Base-by-base conservation (phyloP, 768 basidiomycete species). In the Neoboletus magnificus region DNA sequence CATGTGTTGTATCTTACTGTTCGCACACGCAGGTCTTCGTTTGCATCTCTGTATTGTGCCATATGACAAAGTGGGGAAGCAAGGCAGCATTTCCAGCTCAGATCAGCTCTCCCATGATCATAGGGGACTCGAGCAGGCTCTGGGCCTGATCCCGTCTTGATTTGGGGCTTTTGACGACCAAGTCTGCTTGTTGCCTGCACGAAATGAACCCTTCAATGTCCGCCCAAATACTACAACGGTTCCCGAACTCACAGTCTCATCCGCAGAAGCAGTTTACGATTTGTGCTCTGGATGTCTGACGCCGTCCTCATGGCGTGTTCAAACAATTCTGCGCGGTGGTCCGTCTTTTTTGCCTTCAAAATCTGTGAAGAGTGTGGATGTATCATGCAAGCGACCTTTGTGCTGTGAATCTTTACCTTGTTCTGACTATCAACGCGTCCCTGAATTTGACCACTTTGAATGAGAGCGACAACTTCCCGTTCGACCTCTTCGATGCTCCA, bases 381-480 rank as follows among this genome's bases (percentile, higher is more conserved):
- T 11, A n/a, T 40, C 40, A 42, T 5, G 11, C 10, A 22, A 47
- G 2, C 2, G 1, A 10, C 5, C 11, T 16, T 27, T 5, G 5
- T 9, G 5, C 1, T 15, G 23, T 20, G n/a, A 4, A 33, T 11
- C 60, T 71, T 40, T 46, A 87, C 91, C 80, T 91, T 93, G 72
- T 93, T 92, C 70, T 89, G 87, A 63, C 90, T 88, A 67, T 98
- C 94, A 18, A 97, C 86, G 11, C 92, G 79, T 3, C 84, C 94
- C 62, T 87, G 81, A 57, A 98, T 90, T 45, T 82, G 78, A 1
- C 91, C 89, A 1, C 76, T 75, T 67, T 87, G 85, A 53, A 98
- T 93, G 35, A 98, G 79, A 22, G 73, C 70, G 16, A 94, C 88
- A 22, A 97, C 85, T 55, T 88, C 82, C 36, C 73, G 72, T 68